Percentiles rank a stretch among this genome's conserved stretches.
These are phyloP conservation scores for Omphalotus guepiniiformis DNA, from an alignment of 768 basidiomycete genomes.

Conservation along the genomic window DNA sequence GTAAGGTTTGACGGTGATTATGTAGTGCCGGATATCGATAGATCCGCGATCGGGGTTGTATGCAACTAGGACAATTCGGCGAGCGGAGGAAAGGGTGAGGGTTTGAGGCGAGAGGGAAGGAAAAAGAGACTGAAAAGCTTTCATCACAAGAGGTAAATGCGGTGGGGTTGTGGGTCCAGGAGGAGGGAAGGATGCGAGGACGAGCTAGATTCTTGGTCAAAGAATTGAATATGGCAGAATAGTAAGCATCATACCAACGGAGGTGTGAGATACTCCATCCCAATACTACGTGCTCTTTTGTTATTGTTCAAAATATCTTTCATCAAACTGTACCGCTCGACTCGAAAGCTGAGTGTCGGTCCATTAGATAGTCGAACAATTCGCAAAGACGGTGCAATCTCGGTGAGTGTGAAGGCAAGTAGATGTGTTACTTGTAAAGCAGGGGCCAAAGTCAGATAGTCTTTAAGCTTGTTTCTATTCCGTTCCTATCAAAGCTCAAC, in stretches of 20 bases:
- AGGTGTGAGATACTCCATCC: slow-evolving; percentile 87
- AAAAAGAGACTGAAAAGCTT: slow-evolving; percentile 94
- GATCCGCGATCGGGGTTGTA: slow-evolving; percentile 86
- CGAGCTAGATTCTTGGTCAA: slow-evolving; percentile 54
- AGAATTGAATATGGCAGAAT: background rate
- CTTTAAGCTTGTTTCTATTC: slow-evolving; percentile 84
- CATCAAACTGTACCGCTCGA: slow-evolving; percentile 90
- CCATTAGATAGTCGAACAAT: slow-evolving; percentile 86
- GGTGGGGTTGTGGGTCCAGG: slow-evolving; percentile 71
- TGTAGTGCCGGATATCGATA: slow-evolving; percentile 89
- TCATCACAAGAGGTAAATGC: slow-evolving; percentile 88
- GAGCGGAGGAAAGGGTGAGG: slow-evolving; percentile 81
- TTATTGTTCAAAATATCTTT: slow-evolving; percentile 73
- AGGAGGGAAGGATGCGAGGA: slow-evolving; percentile 82
- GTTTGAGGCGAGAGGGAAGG: slow-evolving; percentile 85
- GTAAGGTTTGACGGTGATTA: slow-evolving; percentile 92
- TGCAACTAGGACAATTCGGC: slow-evolving; percentile 88
- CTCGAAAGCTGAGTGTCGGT: slow-evolving; percentile 88
- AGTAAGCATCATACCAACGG: slow-evolving; percentile 57
- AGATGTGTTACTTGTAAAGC: slow-evolving; percentile 89
- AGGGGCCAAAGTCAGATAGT: slow-evolving; percentile 90
- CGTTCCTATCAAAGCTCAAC: slow-evolving; percentile 62
- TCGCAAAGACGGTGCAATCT: slow-evolving; percentile 79
- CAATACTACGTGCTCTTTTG: slow-evolving; percentile 66
- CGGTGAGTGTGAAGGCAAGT: slow-evolving; percentile 86